phyloP scores from a whole-genome alignment of 208 protist genomes.

The Leptomonas seymouri region DNA sequence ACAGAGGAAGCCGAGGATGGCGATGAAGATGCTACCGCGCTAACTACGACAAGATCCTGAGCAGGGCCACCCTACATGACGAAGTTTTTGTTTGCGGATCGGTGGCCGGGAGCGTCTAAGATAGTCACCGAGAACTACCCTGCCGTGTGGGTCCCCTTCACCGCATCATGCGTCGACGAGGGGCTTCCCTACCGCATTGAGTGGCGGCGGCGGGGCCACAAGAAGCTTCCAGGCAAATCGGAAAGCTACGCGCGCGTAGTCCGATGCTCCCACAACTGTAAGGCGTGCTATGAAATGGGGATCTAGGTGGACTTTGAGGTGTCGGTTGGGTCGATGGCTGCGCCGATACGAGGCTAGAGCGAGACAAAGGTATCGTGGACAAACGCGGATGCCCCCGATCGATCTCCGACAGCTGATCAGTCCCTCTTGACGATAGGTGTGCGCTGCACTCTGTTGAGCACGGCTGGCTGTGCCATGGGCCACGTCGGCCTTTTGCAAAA shows the following conservation, averaged over 20 bases:
- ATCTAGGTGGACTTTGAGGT: constrained; percentile 23
- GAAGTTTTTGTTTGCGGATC: background rate
- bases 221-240: background rate
- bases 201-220: constrained; percentile 7
- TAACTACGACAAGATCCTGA: background rate
- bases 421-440: background rate
- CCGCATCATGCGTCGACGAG: constrained; percentile 26
- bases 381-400: background rate
- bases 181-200: constrained; percentile 29
- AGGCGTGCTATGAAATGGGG: constrained; percentile 25
- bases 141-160: constrained; percentile 18
- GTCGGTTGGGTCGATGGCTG: background rate
- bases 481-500: constrained; percentile 17
- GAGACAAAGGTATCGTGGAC: constrained; percentile 27
- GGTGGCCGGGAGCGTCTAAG: background rate
- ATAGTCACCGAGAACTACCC: constrained; percentile 10
- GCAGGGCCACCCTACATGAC: background rate
- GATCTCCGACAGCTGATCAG: background rate
- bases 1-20: background rate
- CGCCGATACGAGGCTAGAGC: constrained; percentile 18
- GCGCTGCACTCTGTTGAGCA: constrained; percentile 18
- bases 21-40: background rate
- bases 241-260: constrained; percentile 10
- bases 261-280: constrained; percentile 37
- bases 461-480: constrained; percentile 18